Base-by-base conservation (phyloP, 164 flowering plant species). In the Kingdonia uniflora region DNA sequence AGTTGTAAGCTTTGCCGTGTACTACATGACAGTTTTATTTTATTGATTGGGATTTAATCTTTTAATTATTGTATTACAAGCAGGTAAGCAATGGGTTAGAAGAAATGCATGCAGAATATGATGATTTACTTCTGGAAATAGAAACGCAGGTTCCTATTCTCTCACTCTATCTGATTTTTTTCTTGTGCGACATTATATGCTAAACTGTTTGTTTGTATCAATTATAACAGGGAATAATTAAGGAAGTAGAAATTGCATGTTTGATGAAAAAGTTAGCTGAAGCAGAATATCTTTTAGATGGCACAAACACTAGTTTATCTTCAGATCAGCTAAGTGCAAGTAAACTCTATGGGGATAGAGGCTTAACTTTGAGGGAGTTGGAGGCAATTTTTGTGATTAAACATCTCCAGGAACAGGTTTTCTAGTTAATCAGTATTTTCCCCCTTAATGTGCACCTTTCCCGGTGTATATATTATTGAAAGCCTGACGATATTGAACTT, bases 391-490 rank as follows among this genome's bases (percentile, higher is more conserved):
- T 63, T 54, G 75, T 80, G 58, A 81, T 83, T 37, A 76, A 83
- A 72, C 79, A 79, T 57, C 95, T 86, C 45, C 84, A 86, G 67
- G 92, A 94, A 53, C 84, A 88, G 87, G 99, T 84, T 46, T 62
- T 21, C 4, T 14, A 13, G 25, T 17, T 35, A n/a, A 12, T 14
- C 16, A 13, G 23, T 20, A 25, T 47, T 11, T 10, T 47, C 17
- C 12, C n/a, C 0, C 4, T 10, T 10, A 14, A 3, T 14, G 44
- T 29, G 35, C 35, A 29, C 8, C 35, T 29, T 44, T 19, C 48
- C 20, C 3, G 10, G 19, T 16, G 44, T 12, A 44, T 44, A 17
- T 43, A 1, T n/a, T 43, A 43, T 43, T 1, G 11, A 1, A 14
- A 10, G 11, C 2, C 20, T 14, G 8, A 1, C 7, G 11, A 16